Evolutionary conservation across 2,329 filamentous ascomycete species (phyloP).

Genomic region (Chaetothyriales sp.): DNA sequence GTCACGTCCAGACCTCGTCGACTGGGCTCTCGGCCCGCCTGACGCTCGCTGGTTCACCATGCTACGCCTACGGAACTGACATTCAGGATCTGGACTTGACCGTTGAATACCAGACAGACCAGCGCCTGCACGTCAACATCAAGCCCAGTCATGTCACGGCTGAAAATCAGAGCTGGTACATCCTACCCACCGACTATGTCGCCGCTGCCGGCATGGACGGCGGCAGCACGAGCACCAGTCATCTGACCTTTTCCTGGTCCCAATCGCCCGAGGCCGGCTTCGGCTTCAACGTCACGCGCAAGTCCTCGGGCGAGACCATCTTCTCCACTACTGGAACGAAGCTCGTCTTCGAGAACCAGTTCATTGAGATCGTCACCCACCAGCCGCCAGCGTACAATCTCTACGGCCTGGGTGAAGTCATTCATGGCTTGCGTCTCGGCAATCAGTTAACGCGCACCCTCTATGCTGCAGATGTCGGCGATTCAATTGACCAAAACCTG

Average conservation of each 20-base stretch:
- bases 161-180: conserved; percentile 53
- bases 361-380: conserved; percentile 55
- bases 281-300: conserved; percentile 42
- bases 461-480: conserved; percentile 55
- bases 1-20: conserved; percentile 32
- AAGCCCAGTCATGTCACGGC: conserved; percentile 48
- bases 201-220: conserved; percentile 39
- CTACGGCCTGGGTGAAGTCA: conserved; percentile 61
- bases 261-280: conserved; percentile 41
- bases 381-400: conserved; percentile 61
- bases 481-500: conserved; percentile 50
- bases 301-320: conserved; percentile 49
- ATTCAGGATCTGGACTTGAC: conserved; percentile 51
- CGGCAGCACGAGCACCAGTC: conserved; percentile 24
- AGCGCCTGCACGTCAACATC: conserved; percentile 59
- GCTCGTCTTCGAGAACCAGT: conserved; percentile 63
- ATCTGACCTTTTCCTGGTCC: conserved; percentile 41
- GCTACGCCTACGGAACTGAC: conserved; percentile 68
- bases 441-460: conserved; percentile 58
- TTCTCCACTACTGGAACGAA: conserved; percentile 53
- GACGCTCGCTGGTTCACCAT: conserved; percentile 39
- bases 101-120: conserved; percentile 52
- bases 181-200: conserved; percentile 51
- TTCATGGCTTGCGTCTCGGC: conserved; percentile 57
- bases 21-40: conserved; percentile 40